A percentile compares a stretch with the other conserved stretches of the same genome.
phyloP scores from a whole-genome alignment of 345 rosid species.

The Ceriops tagal region DNA sequence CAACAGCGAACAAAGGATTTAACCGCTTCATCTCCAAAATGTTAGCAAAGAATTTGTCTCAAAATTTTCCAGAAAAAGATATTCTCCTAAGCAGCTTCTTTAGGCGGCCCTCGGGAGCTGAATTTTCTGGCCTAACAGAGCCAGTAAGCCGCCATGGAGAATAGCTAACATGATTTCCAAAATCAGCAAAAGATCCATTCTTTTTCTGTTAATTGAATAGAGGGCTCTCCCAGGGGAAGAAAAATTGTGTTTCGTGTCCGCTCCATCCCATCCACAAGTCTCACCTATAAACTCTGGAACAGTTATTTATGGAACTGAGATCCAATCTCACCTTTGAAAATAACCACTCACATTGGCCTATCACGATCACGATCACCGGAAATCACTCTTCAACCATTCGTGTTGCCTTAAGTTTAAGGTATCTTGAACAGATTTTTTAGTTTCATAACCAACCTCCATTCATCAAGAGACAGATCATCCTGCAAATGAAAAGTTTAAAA shows the following conservation, averaged over 20 bases:
- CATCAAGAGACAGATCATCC: slow-evolving; percentile 71
- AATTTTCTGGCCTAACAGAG: not conserved
- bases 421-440: slow-evolving; percentile 76
- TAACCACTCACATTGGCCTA: not conserved
- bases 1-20: not conserved
- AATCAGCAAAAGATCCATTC: not conserved
- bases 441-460: slow-evolving; percentile 75
- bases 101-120: not conserved
- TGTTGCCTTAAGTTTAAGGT: slow-evolving; percentile 25
- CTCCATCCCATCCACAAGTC: too few relatives aligned
- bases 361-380: not conserved
- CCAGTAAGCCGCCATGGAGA: not conserved
- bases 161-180: not conserved
- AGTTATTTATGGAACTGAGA: not conserved
- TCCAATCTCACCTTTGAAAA: not conserved
- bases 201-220: not conserved
- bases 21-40: not conserved
- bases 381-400: not conserved
- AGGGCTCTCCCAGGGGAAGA: not conserved
- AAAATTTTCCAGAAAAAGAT: slow-evolving; percentile 6
- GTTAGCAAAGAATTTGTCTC: slow-evolving; percentile 2
- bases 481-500: slow-evolving; percentile 16
- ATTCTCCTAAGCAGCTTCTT: not conserved
- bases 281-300: not conserved
- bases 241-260: too few relatives aligned